These are phyloP conservation scores for Xylaria sp. DNA, from an alignment of 2,329 filamentous ascomycete species.

Conservation along the genomic window DNA sequence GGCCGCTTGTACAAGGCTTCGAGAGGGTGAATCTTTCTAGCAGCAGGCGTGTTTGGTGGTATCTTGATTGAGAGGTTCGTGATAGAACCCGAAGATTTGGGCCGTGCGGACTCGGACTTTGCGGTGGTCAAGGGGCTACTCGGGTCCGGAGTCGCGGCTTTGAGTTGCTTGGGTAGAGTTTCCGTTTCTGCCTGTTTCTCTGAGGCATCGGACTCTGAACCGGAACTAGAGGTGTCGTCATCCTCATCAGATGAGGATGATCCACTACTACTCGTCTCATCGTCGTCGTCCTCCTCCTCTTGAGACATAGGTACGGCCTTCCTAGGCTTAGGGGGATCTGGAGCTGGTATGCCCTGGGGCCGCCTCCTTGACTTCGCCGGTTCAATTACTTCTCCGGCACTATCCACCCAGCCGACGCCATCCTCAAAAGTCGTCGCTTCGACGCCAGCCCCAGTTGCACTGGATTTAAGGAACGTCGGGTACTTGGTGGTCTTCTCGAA, in stretches of 20 bases:
- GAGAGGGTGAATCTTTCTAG: constrained; percentile 77
- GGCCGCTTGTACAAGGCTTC: constrained; percentile 90
- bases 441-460: constrained; percentile 53
- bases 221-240: constrained; percentile 38
- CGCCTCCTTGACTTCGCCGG: constrained; percentile 55
- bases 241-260: constrained; percentile 48
- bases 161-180: constrained; percentile 37
- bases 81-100: constrained; percentile 62
- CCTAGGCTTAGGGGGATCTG: constrained; percentile 34
- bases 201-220: constrained; percentile 44
- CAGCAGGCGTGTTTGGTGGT: constrained; percentile 58
- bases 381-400: constrained; percentile 80
- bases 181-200: constrained; percentile 38
- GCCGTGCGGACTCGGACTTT: constrained; percentile 52
- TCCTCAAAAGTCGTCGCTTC: constrained; percentile 76
- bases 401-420: constrained; percentile 88
- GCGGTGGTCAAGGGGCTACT: constrained; percentile 30
- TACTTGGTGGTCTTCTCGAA: constrained; percentile 87
- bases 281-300: constrained; percentile 46
- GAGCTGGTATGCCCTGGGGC: constrained; percentile 43
- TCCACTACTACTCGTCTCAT: constrained; percentile 53
- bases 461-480: constrained; percentile 79
- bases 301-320: constrained; percentile 19
- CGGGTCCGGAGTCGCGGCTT: constrained; percentile 35
- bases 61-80: constrained; percentile 66